phyloP scores from a whole-genome alignment of 2,329 filamentous ascomycete genomes.

The Botrytis galanthina region DNA sequence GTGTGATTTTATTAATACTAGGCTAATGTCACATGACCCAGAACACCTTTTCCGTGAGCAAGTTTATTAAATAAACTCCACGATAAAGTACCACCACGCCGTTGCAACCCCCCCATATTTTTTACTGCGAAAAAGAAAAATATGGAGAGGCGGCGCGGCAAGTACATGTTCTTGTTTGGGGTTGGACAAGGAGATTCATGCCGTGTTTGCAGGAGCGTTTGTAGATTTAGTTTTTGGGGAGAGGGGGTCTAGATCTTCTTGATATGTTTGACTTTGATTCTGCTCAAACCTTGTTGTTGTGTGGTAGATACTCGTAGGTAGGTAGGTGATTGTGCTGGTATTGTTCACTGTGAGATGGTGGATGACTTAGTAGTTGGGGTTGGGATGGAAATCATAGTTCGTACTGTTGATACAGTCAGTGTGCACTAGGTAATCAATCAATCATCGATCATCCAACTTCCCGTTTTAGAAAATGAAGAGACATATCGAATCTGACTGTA shows the following conservation, averaged over 20 bases:
- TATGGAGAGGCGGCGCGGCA: background rate
- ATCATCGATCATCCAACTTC: background rate
- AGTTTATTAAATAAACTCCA: too few relatives aligned
- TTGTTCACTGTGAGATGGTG: background rate
- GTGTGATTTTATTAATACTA: too few relatives aligned
- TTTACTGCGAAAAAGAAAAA: background rate
- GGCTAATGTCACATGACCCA: too few relatives aligned
- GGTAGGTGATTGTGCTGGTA: background rate
- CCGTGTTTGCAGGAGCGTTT: background rate
- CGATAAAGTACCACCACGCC: background rate
- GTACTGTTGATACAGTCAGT: too few relatives aligned
- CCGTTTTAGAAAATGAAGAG: too few relatives aligned
- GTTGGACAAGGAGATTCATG: background rate
- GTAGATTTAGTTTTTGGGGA: background rate
- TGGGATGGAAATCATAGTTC: background rate
- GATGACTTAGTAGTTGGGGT: background rate
- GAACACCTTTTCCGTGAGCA: too few relatives aligned
- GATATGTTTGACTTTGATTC: background rate
- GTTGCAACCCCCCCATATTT: background rate
- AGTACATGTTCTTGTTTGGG: background rate
- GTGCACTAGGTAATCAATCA: background rate
- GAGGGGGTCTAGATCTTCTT: background rate
- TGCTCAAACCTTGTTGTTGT: background rate
- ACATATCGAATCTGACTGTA: background rate
- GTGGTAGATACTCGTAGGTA: too few relatives aligned